A percentile compares a stretch with the other conserved stretches of the same genome.
Evolutionary conservation across 2,329 filamentous ascomycete genomes (phyloP).

Genomic region (Helotiales sp.): DNA sequence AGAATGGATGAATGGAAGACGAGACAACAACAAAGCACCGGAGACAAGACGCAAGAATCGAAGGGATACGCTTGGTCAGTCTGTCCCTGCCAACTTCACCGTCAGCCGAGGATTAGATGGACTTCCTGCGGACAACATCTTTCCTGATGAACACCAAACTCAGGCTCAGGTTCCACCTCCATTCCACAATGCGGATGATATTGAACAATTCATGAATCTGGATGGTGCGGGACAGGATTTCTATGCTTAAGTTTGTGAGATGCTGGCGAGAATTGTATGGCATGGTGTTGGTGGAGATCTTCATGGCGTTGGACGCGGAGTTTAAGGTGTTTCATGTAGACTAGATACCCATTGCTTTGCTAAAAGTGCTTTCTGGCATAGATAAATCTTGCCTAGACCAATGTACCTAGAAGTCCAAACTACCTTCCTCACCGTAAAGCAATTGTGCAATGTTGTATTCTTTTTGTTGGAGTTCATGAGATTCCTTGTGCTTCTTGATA

Average conservation of each 20-base stretch:
- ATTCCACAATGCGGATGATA: background rate
- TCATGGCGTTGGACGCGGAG: background rate
- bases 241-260: background rate
- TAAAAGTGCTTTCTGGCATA: too few species aligned
- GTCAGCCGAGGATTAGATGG: slow-evolving; percentile 37
- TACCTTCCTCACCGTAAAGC: too few species aligned
- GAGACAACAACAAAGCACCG: slow-evolving; percentile 37
- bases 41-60: slow-evolving; percentile 35
- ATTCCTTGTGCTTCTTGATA: too few species aligned
- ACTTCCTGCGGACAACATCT: slow-evolving; percentile 27
- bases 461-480: too few species aligned
- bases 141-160: slow-evolving; percentile 25
- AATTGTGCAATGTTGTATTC: too few species aligned
- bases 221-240: background rate
- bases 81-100: slow-evolving; percentile 36
- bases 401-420: too few species aligned
- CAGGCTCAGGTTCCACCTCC: background rate
- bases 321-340: background rate
- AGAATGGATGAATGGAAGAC: slow-evolving; percentile 47
- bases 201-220: background rate
- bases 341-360: background rate
- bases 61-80: slow-evolving; percentile 34
- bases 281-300: background rate
- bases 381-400: too few species aligned
- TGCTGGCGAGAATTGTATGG: background rate